Evolutionary conservation across 306 rosid genomes (phyloP).

Genomic region (Glycine latifolia): DNA sequence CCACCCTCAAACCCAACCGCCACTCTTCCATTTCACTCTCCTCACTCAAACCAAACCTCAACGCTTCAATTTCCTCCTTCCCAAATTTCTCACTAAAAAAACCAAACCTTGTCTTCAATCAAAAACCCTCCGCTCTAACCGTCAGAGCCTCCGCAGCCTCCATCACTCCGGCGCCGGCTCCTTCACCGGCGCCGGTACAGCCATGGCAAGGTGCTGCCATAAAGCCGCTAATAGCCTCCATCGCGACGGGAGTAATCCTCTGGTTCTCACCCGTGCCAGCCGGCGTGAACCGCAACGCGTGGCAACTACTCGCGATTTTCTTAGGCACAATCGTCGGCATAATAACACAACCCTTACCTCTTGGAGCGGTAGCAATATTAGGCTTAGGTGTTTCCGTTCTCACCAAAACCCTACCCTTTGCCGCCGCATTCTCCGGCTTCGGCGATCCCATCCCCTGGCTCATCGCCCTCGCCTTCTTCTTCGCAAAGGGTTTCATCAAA

Average conservation of each 20-base stretch:
- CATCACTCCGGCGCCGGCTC: constrained; percentile 51
- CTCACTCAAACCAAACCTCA: neutral
- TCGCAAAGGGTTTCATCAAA: constrained; percentile 93
- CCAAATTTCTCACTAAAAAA: neutral
- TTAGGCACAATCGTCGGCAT: constrained; percentile 92
- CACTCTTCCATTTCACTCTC: constrained; percentile 46
- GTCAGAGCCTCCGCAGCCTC: constrained; percentile 55
- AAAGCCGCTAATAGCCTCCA: constrained; percentile 78
- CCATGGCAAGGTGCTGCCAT: constrained; percentile 94
- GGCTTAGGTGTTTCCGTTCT: constrained; percentile 91
- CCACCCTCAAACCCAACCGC: constrained; percentile 27
- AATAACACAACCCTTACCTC: constrained; percentile 91
- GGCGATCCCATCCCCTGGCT: constrained; percentile 99
- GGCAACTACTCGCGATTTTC: constrained; percentile 93
- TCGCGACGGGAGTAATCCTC: constrained; percentile 74
- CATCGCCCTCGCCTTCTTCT: constrained; percentile 93
- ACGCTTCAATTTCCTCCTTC: constrained; percentile 29
- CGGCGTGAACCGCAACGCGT: constrained; percentile 80
- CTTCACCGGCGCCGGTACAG: constrained; percentile 62
- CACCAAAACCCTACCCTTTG: constrained; percentile 85
- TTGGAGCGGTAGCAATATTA: constrained; percentile 88
- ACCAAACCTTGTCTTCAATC: constrained; percentile 15
- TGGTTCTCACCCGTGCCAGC: constrained; percentile 90
- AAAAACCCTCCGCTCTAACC: constrained; percentile 12
- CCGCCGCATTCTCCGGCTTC: constrained; percentile 92